Percentiles rank a stretch among this genome's conserved stretches.
phyloP scores from a whole-genome alignment of 2,329 filamentous ascomycete species.

The Paraphaeosphaeria minitans region DNA sequence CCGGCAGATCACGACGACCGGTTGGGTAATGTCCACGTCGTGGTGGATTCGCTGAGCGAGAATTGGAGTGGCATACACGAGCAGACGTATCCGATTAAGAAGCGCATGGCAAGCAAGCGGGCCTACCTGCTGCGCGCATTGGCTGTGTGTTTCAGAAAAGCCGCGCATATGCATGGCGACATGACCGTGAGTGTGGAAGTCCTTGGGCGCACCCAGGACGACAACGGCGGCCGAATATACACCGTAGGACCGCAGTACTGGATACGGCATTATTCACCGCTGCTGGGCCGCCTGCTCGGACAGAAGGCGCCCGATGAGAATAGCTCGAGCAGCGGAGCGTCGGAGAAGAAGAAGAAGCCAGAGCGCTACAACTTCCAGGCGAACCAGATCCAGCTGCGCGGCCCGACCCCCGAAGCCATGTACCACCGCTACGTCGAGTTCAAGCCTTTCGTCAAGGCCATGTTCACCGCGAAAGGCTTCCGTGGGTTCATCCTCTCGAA shows the following conservation, averaged over 20 bases:
- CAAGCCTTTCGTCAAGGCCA: slow-evolving; percentile 83
- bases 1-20: slow-evolving; percentile 83
- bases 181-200: slow-evolving; percentile 76
- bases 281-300: slow-evolving; percentile 82
- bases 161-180: slow-evolving; percentile 70
- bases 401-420: slow-evolving; percentile 77
- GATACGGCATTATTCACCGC: slow-evolving; percentile 84
- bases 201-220: slow-evolving; percentile 72
- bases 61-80: slow-evolving; percentile 72
- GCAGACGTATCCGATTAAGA: slow-evolving; percentile 73
- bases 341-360: slow-evolving; percentile 53
- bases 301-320: slow-evolving; percentile 58
- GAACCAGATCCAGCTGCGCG: slow-evolving; percentile 84
- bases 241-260: slow-evolving; percentile 78
- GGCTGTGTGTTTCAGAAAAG: slow-evolving; percentile 64
- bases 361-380: slow-evolving; percentile 91
- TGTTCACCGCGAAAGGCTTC: slow-evolving; percentile 81
- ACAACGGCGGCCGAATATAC: slow-evolving; percentile 72
- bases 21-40: slow-evolving; percentile 81
- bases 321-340: slow-evolving; percentile 41
- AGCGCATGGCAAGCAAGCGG: slow-evolving; percentile 83
- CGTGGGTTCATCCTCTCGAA: slow-evolving; percentile 81
- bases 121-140: slow-evolving; percentile 78
- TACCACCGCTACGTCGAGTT: slow-evolving; percentile 96
- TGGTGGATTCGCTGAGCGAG: slow-evolving; percentile 64